Base-by-base conservation (phyloP, 140 eudicot genomes). In the Erigeron philadelphicus region DNA sequence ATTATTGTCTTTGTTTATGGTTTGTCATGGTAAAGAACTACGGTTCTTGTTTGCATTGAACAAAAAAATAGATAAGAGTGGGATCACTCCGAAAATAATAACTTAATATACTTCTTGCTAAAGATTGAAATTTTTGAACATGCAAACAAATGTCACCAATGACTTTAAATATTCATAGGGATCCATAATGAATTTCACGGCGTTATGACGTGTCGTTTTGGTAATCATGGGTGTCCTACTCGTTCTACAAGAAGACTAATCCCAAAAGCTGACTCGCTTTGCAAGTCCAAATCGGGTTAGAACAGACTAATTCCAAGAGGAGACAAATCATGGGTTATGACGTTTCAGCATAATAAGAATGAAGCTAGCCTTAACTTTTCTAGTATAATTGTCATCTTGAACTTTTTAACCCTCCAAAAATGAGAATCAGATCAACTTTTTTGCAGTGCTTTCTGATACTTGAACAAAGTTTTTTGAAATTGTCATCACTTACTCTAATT, bases 341-440 rank as follows among this genome's bases (percentile, higher is more conserved):
- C 7, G n/a, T 10, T 6, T 68, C 9, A 9, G 41, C 48, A 9
- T 21, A n/a, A 38, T 68, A 6, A 38, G 25, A 4, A 17, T 48
- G 44, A 49, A 65, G 12, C 59, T 11, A 66, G 25, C 31, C 67
- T 25, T 42, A 54, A 42, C 18, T 19, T 15, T 73, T 54, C n/a
- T 1, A 0, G 25, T 42, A 38, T 48, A 19, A 19, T 48, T 52
- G 52, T 66, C 61, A 74, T 66, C 45, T 66, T 75, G 52, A 66
- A 25, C 25, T 48, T 56, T 57, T 25, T 18, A 17, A 50, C 42
- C 40, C 42, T 42, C 52, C 43, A 23, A 72, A 59, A 13, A 68
- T 38, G 60, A 18, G 50, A 19, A 47, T 18, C 18, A 2, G 25
- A 58, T 67, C 35, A 18, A 58, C 48, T 7, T 46, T 31, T 2